phyloP scores from a whole-genome alignment of 73 alveolate genomes.

The Paraurostyla sp. region DNA sequence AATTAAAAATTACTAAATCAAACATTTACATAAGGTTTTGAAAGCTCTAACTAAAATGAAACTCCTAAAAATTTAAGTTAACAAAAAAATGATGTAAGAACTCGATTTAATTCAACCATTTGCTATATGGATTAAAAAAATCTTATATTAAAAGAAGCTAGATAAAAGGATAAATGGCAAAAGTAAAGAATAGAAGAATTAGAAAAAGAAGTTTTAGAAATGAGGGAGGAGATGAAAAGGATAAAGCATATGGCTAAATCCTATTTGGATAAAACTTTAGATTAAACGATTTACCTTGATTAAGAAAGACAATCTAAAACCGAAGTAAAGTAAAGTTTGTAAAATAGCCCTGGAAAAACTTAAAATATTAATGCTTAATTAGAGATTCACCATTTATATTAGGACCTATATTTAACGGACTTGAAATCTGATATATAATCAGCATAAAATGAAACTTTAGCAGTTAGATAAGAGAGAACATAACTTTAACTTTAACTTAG shows the following conservation, averaged over 20 bases:
- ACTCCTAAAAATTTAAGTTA: not conserved
- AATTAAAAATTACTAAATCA: too few relatives aligned
- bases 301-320: not conserved
- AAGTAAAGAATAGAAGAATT: not conserved
- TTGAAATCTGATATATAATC: not conserved
- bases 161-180: not conserved
- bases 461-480: not conserved
- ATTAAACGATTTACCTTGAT: not conserved
- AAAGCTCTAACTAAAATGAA: too few relatives aligned
- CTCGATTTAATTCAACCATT: not conserved
- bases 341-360: not conserved
- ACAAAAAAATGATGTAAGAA: not conserved
- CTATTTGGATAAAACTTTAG: not conserved
- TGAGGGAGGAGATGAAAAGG: not conserved
- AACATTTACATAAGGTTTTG: not conserved
- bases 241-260: not conserved
- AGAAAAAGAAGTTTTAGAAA: not conserved
- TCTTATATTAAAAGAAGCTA: slow-evolving; percentile 4
- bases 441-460: not conserved
- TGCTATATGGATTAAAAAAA: not conserved
- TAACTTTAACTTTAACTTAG: not conserved
- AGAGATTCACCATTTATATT: slow-evolving; percentile 22
- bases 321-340: not conserved
- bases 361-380: not conserved
- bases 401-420: slow-evolving; percentile 27